Evolutionary conservation across 805 yeast genomes (phyloP).

Genomic region (Ogataea populi-albae): DNA sequence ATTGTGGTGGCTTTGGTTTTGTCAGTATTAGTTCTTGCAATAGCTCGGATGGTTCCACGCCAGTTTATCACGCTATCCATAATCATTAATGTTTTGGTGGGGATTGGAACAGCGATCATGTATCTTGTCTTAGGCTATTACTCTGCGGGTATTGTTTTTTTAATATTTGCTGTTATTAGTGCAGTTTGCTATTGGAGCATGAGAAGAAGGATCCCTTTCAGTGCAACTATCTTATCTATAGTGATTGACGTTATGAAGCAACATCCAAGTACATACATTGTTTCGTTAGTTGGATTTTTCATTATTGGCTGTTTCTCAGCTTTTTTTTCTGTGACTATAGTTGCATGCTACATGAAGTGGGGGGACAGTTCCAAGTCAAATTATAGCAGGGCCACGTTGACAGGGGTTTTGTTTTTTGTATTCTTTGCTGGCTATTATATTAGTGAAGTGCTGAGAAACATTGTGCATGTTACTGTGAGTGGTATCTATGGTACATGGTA

Average conservation of each 20-base stretch:
- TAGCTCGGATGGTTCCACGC: slow-evolving; percentile 65
- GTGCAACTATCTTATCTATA: slow-evolving; percentile 25
- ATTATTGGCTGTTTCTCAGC: slow-evolving; percentile 61
- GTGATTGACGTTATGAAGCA: slow-evolving; percentile 70
- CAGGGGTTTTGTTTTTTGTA: slow-evolving; percentile 61
- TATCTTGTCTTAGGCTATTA: slow-evolving; percentile 66
- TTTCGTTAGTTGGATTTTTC: slow-evolving; percentile 38
- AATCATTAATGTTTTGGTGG: slow-evolving; percentile 61
- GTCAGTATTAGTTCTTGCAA: slow-evolving; percentile 51
- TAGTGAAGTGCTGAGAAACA: slow-evolving; percentile 76
- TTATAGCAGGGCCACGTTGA: slow-evolving; percentile 21
- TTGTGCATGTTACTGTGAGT: slow-evolving; percentile 76
- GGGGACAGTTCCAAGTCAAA: slow-evolving; percentile 31
- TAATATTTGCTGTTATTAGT: slow-evolving; percentile 25
- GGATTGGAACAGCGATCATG: slow-evolving; percentile 74
- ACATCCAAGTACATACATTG: slow-evolving; percentile 63
- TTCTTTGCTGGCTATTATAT: slow-evolving; percentile 84
- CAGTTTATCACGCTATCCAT: slow-evolving; percentile 68
- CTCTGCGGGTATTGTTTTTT: slow-evolving; percentile 69
- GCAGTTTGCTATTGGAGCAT: slow-evolving; percentile 19
- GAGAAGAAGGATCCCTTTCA: slow-evolving; percentile 27
- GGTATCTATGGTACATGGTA: slow-evolving; percentile 95
- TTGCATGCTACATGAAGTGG: slow-evolving; percentile 75
- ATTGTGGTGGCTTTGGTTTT: slow-evolving; percentile 58
- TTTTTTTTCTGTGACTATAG: slow-evolving; percentile 64